Base-by-base conservation (phyloP, 495 filamentous ascomycete genomes). In the Penicillium angulare region DNA sequence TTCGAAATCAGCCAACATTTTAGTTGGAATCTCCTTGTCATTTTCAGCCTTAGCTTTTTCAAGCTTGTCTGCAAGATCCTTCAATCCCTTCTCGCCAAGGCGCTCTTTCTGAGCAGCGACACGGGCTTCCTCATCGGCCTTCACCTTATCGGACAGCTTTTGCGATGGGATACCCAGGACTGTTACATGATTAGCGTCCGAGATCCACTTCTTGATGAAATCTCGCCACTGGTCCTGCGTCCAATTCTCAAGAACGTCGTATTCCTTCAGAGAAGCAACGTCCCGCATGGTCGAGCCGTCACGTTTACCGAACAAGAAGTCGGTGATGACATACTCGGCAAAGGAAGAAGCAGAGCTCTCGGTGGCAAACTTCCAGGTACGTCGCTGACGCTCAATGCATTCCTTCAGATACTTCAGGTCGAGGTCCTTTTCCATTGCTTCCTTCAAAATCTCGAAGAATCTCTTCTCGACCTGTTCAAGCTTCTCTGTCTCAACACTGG, bases 321-420 rank as follows among this genome's bases (percentile, higher is more conserved):
- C 92, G 12, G 83, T 86, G 56, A 97, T 93, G 34, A 96, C 82
- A 32, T 86, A 84, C 48, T 79, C 86, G 1, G 88, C 83, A 63
- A 90, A 93, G 26, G 86, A 87, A 10, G 82, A 74, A 27, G 84
- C 84, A 13, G 85, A 86, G 34, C 75, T 81, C 65, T 99, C 93
- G 5, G 86, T 84, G 3, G 85, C 79, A 50, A 87, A 90, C 60
- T 89, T 92, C 61, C 87, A 77, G 53, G 89, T 86, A 29, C 90
- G 83, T 44, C 79, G 77, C 64, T 91, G 86, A 33, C 92, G 79
- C 50, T 79, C 79, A 27, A 97, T 80, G 61, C 91, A 95, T 60
- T 97, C 91, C 33, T 79, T 77, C 61, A 99, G 77, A 61, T 97
- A 97, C 1, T 72, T 74, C 86, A 99, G 89, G 55, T 99, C 88